phyloP scores from a whole-genome alignment of 495 filamentous ascomycete genomes.

The Penicillium subrubescens region DNA sequence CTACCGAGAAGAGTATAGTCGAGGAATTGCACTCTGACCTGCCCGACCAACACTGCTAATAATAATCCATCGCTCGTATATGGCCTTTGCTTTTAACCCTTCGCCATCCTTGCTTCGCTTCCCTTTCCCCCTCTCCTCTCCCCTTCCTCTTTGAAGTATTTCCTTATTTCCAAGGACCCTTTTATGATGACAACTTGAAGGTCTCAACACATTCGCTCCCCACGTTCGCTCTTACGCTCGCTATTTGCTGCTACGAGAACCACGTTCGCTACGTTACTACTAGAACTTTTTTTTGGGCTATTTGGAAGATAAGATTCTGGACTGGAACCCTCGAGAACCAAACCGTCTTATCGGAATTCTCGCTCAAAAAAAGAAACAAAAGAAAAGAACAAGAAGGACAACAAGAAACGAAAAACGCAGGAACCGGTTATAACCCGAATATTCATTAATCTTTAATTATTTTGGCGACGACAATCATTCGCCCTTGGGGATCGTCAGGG shows the following conservation, averaged over 20 bases:
- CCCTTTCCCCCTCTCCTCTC: conserved; percentile 19
- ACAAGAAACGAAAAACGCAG: conserved; percentile 3
- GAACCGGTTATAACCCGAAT: conserved; percentile 21
- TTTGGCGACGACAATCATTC: conserved; percentile 13
- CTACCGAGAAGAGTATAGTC: not conserved
- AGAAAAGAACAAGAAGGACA: conserved; percentile 10
- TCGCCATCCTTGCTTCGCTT: conserved; percentile 30
- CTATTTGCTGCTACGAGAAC: conserved; percentile 45
- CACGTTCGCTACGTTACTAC: conserved; percentile 47
- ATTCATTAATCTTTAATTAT: conserved; percentile 30
- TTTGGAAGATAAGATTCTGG: conserved; percentile 11
- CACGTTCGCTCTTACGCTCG: conserved; percentile 51
- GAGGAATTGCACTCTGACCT: conserved; percentile 29
- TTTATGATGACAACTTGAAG: conserved; percentile 41
- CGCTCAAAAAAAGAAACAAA: conserved; percentile 14
- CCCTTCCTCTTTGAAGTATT: conserved; percentile 16
- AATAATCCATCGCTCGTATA: conserved; percentile 29
- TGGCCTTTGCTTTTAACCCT: conserved; percentile 32
- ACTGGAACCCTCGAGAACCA: conserved; percentile 12
- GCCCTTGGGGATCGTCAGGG: not conserved
- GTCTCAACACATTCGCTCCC: conserved; percentile 43
- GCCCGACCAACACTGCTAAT: conserved; percentile 27
- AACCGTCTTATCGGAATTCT: not conserved
- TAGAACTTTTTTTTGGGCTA: conserved; percentile 9
- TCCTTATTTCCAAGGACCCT: conserved; percentile 20